Evolutionary conservation across 179 eudicot species (phyloP).

Genomic region (Spinacia oleracea): DNA sequence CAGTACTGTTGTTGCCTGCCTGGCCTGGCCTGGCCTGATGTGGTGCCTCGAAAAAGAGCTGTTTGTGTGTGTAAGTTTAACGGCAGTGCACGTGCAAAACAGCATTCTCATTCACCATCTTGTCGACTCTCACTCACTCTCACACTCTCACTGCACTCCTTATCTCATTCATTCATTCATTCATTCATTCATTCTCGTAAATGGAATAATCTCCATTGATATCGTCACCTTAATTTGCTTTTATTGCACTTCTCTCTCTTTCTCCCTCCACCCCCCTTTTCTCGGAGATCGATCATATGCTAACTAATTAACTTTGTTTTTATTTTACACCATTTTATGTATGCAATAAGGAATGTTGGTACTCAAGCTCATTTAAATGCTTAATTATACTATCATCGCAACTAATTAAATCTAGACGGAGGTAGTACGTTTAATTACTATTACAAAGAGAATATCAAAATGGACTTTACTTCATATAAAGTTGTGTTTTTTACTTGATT

Average conservation of each 20-base stretch:
- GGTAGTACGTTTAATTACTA: no score
- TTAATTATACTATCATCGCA: no score
- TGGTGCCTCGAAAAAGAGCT: conserved; percentile 39
- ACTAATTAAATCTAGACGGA: background rate
- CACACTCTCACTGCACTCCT: no score
- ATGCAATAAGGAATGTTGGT: conserved; percentile 24
- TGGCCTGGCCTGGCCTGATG: background rate
- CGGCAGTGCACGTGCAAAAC: conserved; percentile 35
- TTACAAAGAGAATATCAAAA: no score
- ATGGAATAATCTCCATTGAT: conserved; percentile 33
- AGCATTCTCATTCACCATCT: conserved; percentile 29
- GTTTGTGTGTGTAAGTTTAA: conserved; percentile 13
- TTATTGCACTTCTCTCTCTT: conserved; percentile 17
- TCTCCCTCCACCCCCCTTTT: background rate
- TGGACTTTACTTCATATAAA: no score
- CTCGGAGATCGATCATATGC: background rate
- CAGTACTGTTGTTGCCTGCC: background rate
- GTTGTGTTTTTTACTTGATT: no score
- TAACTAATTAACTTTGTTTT: background rate
- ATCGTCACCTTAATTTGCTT: conserved; percentile 19
- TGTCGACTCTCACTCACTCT: conserved; percentile 13
- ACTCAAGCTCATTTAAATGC: no score
- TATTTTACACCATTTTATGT: background rate
- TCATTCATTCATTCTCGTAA: conserved; percentile 39
- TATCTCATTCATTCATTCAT: no score